Evolutionary conservation across 352 stramenopile species (phyloP).

Genomic region (Blastocystis hominis): DNA sequence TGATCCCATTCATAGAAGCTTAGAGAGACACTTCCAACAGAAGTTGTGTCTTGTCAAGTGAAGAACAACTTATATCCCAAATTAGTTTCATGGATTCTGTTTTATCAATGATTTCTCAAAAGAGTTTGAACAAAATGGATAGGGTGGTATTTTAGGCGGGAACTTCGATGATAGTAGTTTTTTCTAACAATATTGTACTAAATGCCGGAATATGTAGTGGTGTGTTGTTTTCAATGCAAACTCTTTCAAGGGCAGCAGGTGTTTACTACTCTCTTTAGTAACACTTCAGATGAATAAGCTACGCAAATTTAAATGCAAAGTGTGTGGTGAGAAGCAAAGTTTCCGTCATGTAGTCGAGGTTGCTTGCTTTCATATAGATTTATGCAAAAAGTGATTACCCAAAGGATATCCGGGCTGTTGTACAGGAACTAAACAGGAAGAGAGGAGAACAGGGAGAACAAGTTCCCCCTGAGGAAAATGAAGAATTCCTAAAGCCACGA

Average conservation of each 20-base stretch:
- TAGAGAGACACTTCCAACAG: not conserved
- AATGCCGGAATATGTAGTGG: conserved; percentile 46
- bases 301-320: conserved; percentile 52
- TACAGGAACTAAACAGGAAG: conserved; percentile 53
- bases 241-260: conserved; percentile 56
- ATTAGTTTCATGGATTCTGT: not conserved
- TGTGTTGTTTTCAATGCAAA: conserved; percentile 57
- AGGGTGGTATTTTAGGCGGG: not conserved
- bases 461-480: not conserved
- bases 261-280: not conserved
- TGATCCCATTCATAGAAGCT: not conserved
- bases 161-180: not conserved
- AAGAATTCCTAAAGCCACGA: not conserved
- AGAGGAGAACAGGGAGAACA: not conserved
- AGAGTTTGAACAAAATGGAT: not conserved
- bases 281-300: conserved; percentile 42
- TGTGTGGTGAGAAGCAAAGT: conserved; percentile 55
- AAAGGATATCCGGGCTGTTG: conserved; percentile 44
- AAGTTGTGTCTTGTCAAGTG: not conserved
- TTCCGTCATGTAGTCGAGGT: not conserved
- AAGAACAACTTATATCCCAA: not conserved
- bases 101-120: not conserved
- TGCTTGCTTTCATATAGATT: not conserved
- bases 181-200: not conserved
- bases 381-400: conserved; percentile 55